Base-by-base conservation (phyloP, 306 rosid species). In the Pachyrhizus erosus region DNA sequence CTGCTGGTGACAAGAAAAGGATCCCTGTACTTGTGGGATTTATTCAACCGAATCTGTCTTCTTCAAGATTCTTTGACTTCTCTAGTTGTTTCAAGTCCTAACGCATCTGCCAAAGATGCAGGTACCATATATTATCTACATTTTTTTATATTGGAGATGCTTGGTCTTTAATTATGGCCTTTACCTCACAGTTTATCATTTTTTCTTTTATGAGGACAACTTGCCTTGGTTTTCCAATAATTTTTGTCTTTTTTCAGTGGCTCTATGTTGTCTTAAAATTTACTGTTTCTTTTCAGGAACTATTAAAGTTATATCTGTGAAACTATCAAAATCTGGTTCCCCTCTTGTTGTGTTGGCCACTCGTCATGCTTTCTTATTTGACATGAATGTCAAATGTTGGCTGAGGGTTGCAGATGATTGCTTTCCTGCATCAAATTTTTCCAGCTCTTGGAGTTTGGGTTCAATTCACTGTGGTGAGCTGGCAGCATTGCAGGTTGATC, bases 351-450 rank as follows among this genome's bases (percentile, higher is more conserved):
- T 93, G 83, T 86, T 91, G 81, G 97, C 96, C 60, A 90, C 96
- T 85, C 97, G 96, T 60, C 97, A 93, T 90, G 96, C 97, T 85
- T 93, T 91, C 84, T 92, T 96, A 79, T 96, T 89, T 78, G 98
- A 95, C 86, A 95, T 87, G 88, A 89, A 84, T 85, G 90, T 93
- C 84, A 96, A 75, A 92, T 96, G 98, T 84, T 96, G 98, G 99
- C 92, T 96, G 74, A 91, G 99, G 88, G 93, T 96, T 76, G 99
- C 98, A 40, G 99, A 96, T 83, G 99, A 96, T 80, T 93, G 98
- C 88, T 93, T 96, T 84, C 97, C 97, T 66, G 99, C 93, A 76
- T 96, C 99, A 70, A 96, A 96, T 83, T 96, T 96, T 82, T 90
- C 99, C 69, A 93, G 97, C 89, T 93, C 98, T 34, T 96, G 96